Base-by-base conservation (phyloP, 129 eudicot genomes). In the Artemisia annua region DNA sequence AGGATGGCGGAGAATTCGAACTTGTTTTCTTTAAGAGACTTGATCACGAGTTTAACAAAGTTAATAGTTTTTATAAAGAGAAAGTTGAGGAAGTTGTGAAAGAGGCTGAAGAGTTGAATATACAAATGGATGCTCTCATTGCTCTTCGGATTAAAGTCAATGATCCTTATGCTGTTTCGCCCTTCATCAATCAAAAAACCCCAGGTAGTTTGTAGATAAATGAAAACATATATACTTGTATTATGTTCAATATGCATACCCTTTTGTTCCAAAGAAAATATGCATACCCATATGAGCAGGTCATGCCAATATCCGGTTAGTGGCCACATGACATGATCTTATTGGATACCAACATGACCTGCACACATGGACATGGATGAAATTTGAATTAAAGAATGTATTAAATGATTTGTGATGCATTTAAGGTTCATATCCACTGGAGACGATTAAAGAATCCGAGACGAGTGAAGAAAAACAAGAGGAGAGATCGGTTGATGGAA, bases 41-140 rank as follows among this genome's bases (percentile, higher is more conserved):
- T 48, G 96, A 89, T 69, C 71, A 67, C 39, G 87, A 89, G 70
- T 84, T 89, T 32, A 89, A 89, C 64, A 84, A 83, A 74, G 96
- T 89, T 17, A 12, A 63, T 9, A 75, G 72, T 10, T 89, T 89
- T 72, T 89, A 89, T 61, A 79, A 28, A 56, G 2, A 4, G 6
- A 84, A 83, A 66, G 96, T 86, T 35, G 86, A 77, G 54, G 91
- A 89, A 71, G 85, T 86, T 52, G 48, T 79, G 81, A 72, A 77
- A n/a, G 74, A 74, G 48, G 96, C 89, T 5, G 75, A 44, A n/a
- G 85, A 61, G 72, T 12, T 89, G 87, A 84, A 79, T 77, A 72
- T 61, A 54, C 96, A 89, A 60, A 89, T 89, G 96, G 81, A 83
- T 55, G 87, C 87, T 52, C 66, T 88, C 3, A 77, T 88, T 69